Conservation (phyloP, 805 yeast species). For the Zygosaccharomyces gambellarensis region DNA sequence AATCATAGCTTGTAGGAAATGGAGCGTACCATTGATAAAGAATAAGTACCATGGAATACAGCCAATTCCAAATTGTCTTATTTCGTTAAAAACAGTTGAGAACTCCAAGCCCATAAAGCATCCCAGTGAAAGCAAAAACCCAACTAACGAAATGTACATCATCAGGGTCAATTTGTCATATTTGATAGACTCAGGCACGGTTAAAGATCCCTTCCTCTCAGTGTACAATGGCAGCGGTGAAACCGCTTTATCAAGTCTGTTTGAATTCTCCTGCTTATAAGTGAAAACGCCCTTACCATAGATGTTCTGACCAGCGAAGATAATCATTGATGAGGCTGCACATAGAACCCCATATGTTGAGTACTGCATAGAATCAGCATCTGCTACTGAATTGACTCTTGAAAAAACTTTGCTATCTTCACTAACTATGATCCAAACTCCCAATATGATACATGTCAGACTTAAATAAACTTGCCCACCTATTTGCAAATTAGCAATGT, state of each 20-base stretch:
- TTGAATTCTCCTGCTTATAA: constrained; percentile 21
- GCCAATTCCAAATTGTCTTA: constrained; percentile 22
- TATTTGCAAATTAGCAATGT: constrained; percentile 17
- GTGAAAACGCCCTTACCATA: constrained; percentile 81
- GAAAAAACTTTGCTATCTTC: constrained; percentile 16
- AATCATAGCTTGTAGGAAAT: constrained; percentile 72
- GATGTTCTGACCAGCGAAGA: constrained; percentile 82
- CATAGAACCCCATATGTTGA: constrained; percentile 53
- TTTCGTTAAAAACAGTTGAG: constrained; percentile 28
- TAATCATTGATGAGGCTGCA: constrained; percentile 62
- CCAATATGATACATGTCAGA: constrained; percentile 23
- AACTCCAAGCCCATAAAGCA: constrained; percentile 68
- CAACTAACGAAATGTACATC: constrained; percentile 71
- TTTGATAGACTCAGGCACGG: constrained; percentile 29
- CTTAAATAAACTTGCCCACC: constrained; percentile 20
- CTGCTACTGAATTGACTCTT: neutral
- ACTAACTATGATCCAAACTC: constrained; percentile 32
- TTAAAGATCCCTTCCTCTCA: constrained; percentile 4
- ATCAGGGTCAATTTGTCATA: constrained; percentile 81
- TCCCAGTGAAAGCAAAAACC: constrained; percentile 65
- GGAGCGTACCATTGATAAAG: constrained; percentile 65
- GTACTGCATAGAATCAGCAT: constrained; percentile 8
- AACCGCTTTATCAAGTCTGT: constrained; percentile 3
- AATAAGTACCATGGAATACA: constrained; percentile 47
- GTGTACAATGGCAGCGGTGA: constrained; percentile 22